These are phyloP conservation scores for Exophiala sideris DNA, from an alignment of 2,329 filamentous ascomycete species.

Conservation along the genomic window DNA sequence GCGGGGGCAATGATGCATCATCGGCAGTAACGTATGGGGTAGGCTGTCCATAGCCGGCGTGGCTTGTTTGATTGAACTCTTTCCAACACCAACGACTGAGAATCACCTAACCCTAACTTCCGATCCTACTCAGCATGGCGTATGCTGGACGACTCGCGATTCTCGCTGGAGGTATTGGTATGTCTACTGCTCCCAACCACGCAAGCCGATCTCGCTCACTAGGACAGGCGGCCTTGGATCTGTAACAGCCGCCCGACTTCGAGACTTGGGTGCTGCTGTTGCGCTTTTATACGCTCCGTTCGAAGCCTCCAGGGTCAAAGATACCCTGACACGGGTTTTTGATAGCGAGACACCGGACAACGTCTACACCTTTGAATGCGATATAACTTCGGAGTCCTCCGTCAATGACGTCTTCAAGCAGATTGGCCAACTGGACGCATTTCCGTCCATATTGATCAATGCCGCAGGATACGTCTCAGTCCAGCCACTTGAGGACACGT, in stretches of 20 bases:
- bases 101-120: too few species aligned
- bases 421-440: slow-evolving; percentile 31
- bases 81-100: too few species aligned
- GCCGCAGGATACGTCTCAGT: slow-evolving; percentile 47
- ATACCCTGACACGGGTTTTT: slow-evolving; percentile 39
- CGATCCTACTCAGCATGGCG: too few species aligned
- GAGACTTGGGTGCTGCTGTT: slow-evolving; percentile 41
- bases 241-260: slow-evolving; percentile 41
- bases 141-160: too few species aligned
- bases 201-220: background rate
- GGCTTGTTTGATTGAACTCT: too few species aligned
- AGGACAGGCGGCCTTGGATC: slow-evolving; percentile 41
- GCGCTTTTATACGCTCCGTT: slow-evolving; percentile 49
- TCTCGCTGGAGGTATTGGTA: too few species aligned
- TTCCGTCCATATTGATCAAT: slow-evolving; percentile 42
- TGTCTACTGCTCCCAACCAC: background rate
- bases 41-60: too few species aligned
- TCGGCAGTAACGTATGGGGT: too few species aligned
- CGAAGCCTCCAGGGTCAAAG: slow-evolving; percentile 38
- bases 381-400: slow-evolving; percentile 47
- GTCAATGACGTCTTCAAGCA: slow-evolving; percentile 44
- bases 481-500: slow-evolving; percentile 42
- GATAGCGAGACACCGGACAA: slow-evolving; percentile 27
- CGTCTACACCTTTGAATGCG: slow-evolving; percentile 42
- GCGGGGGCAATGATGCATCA: too few species aligned